Evolutionary conservation across 164 flowering plant species (phyloP).

Genomic region (Sextonia rubra): DNA sequence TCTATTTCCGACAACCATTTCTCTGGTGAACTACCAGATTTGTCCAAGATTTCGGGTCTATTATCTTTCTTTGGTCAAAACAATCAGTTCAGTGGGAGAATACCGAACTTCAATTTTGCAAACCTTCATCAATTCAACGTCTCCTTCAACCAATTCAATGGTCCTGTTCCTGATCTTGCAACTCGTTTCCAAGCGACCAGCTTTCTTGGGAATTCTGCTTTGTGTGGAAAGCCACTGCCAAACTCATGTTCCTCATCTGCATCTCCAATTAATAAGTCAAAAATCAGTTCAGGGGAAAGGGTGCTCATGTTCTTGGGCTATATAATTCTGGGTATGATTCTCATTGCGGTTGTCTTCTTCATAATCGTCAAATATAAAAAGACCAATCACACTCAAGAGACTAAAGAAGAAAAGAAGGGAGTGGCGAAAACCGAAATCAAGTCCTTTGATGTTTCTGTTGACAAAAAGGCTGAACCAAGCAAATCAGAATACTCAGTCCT

Average conservation of each 20-base stretch:
- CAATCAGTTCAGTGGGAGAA: constrained; percentile 38
- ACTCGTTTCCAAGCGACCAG: constrained; percentile 22
- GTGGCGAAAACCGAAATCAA: constrained; percentile 16
- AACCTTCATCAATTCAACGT: constrained; percentile 40
- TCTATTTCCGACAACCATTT: constrained; percentile 38
- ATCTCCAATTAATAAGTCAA: constrained; percentile 14
- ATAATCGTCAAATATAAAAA: constrained; percentile 19
- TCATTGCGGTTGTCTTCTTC: constrained; percentile 18
- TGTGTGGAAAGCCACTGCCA: constrained; percentile 46
- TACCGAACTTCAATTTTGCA: constrained; percentile 42
- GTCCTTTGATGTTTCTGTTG: constrained; percentile 16
- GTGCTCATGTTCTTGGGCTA: constrained; percentile 48
- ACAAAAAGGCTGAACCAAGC: constrained; percentile 24
- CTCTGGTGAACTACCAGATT: constrained; percentile 43
- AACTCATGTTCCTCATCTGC: constrained; percentile 23
- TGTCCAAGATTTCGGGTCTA: constrained; percentile 39
- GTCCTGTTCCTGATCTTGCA: constrained; percentile 34
- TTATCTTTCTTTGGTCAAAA: constrained; percentile 34
- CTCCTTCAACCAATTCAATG: constrained; percentile 45
- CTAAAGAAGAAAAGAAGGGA: constrained; percentile 15
- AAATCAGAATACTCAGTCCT: constrained; percentile 28
- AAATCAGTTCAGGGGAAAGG: constrained; percentile 11
- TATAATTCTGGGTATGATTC: constrained; percentile 22
- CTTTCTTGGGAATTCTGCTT: constrained; percentile 32
- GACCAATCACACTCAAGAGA: constrained; percentile 11